Base-by-base conservation (phyloP, 495 filamentous ascomycete species). In the Daldinia grandis region DNA sequence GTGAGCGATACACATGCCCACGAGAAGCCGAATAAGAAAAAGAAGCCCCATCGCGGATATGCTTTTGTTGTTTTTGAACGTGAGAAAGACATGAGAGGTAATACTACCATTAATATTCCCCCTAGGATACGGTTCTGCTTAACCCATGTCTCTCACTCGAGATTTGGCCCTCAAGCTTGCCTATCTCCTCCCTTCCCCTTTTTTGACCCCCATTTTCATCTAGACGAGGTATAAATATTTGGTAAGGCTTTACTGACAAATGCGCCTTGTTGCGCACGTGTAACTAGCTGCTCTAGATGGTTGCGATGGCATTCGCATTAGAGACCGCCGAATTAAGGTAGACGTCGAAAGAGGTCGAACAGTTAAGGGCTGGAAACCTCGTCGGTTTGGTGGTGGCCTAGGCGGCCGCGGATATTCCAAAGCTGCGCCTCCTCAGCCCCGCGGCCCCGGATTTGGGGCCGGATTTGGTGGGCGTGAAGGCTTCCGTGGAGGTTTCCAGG, bases 51-150 rank as follows among this genome's bases (percentile, higher is more conserved):
- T 78, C 87, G 89, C 71, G 95, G 95, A 68, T 99, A 99, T 82
- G 95, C 93, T 64, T 99, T 99, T 78, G 90, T 99, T 72, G 94
- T 98, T 53, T 99, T 94, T 78, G 95, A 98, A 81, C 90, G 93
- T 75, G 95, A 98, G 80, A 94, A 95, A 81, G 95, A 99, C 76
- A 98, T 99, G 96, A 98, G 97, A 91, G 95, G 95, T 97, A 97
- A 85, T 81, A 72, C 75, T 68, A 65, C 77, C 76, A 78, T 76
- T 76, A 68, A 76, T 80, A 73, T 76, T 72, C 74, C 69, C 74
- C 49, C 27, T 51, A 28, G 77, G 62, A 78, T 81, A 78, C 78
- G 81, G 80, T 78, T 72, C 65, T 66, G 49, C 69, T 62, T 75
- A 65, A 72, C 60, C 74, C 67, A 66, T 74, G 68, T 75, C 64